These are phyloP conservation scores for Akanthomyces dipterigenus DNA, from an alignment of 2,329 filamentous ascomycete species.

Conservation along the genomic window DNA sequence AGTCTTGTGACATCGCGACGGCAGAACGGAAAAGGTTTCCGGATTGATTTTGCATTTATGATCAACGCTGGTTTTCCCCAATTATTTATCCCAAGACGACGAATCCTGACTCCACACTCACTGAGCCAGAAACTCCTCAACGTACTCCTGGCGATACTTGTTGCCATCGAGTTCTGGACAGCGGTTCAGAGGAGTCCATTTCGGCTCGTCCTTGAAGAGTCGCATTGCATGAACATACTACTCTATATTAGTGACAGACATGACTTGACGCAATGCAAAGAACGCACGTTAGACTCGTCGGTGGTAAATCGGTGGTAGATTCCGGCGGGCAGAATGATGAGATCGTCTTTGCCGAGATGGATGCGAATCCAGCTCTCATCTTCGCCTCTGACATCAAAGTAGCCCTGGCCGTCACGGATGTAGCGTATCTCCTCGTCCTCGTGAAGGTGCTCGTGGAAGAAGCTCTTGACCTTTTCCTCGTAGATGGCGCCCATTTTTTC, in stretches of 20 bases:
- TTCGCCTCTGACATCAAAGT: slow-evolving; percentile 83
- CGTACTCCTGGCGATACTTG: slow-evolving; percentile 69
- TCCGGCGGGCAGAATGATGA: slow-evolving; percentile 88
- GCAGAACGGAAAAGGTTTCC: neutral
- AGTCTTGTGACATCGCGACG: neutral
- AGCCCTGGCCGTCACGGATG: slow-evolving; percentile 80
- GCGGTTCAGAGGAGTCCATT: slow-evolving; percentile 93
- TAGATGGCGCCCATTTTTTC: slow-evolving; percentile 78
- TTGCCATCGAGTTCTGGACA: slow-evolving; percentile 72
- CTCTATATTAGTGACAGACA: slow-evolving; percentile 4
- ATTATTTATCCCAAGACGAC: neutral
- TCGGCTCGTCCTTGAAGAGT: slow-evolving; percentile 95
- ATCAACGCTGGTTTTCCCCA: neutral
- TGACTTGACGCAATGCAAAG: neutral
- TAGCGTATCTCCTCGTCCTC: slow-evolving; percentile 99
- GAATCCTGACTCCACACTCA: slow-evolving; percentile 11
- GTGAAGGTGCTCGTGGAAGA: slow-evolving; percentile 93
- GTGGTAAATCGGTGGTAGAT: slow-evolving; percentile 99
- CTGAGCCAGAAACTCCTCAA: slow-evolving; percentile 40
- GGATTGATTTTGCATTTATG: neutral
- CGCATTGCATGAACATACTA: slow-evolving; percentile 95
- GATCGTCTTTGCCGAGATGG: slow-evolving; percentile 72
- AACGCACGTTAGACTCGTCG: slow-evolving; percentile 77
- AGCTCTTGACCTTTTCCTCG: slow-evolving; percentile 87
- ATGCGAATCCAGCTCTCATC: slow-evolving; percentile 88